Conservation (phyloP, 2,329 filamentous ascomycete genomes). For the Cercospora citrullina region DNA sequence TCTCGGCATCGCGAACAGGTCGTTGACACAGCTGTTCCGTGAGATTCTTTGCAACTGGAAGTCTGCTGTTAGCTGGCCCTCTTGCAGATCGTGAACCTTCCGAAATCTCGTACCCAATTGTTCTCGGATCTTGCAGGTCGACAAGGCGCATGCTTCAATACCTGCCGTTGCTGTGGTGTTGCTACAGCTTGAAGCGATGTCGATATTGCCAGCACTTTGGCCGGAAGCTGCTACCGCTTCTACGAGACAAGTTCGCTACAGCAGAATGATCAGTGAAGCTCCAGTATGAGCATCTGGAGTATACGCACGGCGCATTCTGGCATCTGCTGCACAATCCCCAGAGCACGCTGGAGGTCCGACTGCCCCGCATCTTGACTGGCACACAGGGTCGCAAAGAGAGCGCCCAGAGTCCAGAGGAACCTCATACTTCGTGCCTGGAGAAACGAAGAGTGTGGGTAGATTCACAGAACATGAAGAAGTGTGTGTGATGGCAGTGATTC, state of each 20-base stretch:
- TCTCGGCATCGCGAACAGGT: slow-evolving; percentile 12
- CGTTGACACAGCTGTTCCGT: slow-evolving; percentile 21
- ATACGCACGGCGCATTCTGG: slow-evolving; percentile 22
- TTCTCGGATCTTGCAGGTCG: slow-evolving; percentile 18
- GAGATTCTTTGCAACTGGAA: slow-evolving; percentile 24
- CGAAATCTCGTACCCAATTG: slow-evolving; percentile 19
- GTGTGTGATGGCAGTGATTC: background rate
- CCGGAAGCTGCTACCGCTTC: slow-evolving; percentile 18
- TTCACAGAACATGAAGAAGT: background rate
- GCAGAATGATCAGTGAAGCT: background rate
- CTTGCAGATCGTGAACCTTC: background rate
- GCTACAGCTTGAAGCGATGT: slow-evolving; percentile 19
- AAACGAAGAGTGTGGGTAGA: background rate
- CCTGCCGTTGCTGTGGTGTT: slow-evolving; percentile 20
- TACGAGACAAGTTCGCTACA: slow-evolving; percentile 19
- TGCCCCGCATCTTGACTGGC: slow-evolving; percentile 20
- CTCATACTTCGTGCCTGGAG: slow-evolving; percentile 15
- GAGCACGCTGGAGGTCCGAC: slow-evolving; percentile 12
- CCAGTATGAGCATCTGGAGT: background rate
- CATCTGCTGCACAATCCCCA: slow-evolving; percentile 19
- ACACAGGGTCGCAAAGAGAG: slow-evolving; percentile 12
- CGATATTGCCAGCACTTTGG: slow-evolving; percentile 12
- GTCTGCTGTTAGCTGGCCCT: background rate
- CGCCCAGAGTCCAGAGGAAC: slow-evolving; percentile 13
- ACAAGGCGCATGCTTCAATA: slow-evolving; percentile 14